Conservation (phyloP, 495 filamentous ascomycete genomes). For the Echria macrotheca region DNA sequence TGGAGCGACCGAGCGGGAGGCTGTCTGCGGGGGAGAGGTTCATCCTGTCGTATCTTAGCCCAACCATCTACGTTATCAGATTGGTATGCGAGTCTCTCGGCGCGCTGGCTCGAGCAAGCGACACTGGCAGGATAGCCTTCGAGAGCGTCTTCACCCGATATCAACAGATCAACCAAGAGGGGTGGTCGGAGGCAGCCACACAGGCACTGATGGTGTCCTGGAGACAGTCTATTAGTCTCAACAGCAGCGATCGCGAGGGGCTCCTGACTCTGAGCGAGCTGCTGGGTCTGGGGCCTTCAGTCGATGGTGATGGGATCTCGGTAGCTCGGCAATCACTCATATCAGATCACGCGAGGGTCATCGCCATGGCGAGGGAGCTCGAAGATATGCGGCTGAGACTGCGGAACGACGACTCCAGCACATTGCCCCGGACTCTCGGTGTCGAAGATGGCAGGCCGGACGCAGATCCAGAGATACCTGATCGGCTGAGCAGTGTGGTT, state of each 20-base stretch:
- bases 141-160: constrained; percentile 9
- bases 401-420: constrained; percentile 1
- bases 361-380: constrained; percentile 2
- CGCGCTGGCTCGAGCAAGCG: not conserved
- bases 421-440: no score
- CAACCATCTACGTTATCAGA: constrained; percentile 4
- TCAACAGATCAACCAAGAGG: not conserved
- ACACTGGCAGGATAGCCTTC: not conserved
- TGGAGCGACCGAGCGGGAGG: not conserved
- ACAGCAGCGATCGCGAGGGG: constrained; percentile 6
- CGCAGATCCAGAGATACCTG: constrained; percentile 4
- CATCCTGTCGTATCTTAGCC: constrained; percentile 7
- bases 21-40: not conserved
- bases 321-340: constrained; percentile 1
- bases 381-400: constrained; percentile 1
- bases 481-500: constrained; percentile 8
- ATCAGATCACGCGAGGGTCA: constrained; percentile 4
- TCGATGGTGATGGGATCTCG: not conserved
- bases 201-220: constrained; percentile 10
- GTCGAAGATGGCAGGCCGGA: not conserved
- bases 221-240: constrained; percentile 9
- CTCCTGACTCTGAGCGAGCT: constrained; percentile 1
- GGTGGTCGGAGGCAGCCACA: constrained; percentile 6
- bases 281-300: not conserved
- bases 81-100: constrained; percentile 8